Conservation (phyloP, 805 yeast genomes). For the Cyberlindnera euphorbiiphila region DNA sequence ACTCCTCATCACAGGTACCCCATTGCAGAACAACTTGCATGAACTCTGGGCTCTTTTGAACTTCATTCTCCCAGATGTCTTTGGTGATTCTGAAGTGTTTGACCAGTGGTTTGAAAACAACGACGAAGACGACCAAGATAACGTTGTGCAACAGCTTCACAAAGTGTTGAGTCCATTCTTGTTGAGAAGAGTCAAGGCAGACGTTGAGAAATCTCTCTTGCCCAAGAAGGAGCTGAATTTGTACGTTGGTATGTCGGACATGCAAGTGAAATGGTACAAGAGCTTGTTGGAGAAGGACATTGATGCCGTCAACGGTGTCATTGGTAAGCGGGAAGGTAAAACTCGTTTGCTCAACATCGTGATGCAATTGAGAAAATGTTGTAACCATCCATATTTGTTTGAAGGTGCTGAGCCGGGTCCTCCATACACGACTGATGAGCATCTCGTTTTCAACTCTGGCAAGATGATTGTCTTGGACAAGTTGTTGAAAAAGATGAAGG, state of each 20-base stretch:
- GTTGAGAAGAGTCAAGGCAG: constrained; percentile 84
- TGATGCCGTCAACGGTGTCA: constrained; percentile 93
- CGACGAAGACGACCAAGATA: constrained; percentile 63
- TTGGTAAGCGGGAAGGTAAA: constrained; percentile 91
- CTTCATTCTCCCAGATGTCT: constrained; percentile 89
- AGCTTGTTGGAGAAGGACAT: constrained; percentile 86
- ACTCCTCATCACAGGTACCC: constrained; percentile 90
- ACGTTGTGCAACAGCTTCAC: constrained; percentile 83
- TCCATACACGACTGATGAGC: constrained; percentile 94
- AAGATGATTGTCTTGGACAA: constrained; percentile 88
- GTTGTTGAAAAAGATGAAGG: constrained; percentile 63
- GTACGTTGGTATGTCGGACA: constrained; percentile 91
- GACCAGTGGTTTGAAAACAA: constrained; percentile 85
- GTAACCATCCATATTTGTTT: constrained; percentile 94
- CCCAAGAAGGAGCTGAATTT: constrained; percentile 90
- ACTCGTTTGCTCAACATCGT: constrained; percentile 89
- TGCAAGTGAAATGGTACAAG: constrained; percentile 93
- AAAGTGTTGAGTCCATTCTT: constrained; percentile 84
- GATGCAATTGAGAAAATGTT: constrained; percentile 94
- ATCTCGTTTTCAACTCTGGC: constrained; percentile 83
- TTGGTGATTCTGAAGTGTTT: constrained; percentile 84
- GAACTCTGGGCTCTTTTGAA: constrained; percentile 95
- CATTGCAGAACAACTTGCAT: constrained; percentile 89
- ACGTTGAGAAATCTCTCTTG: constrained; percentile 84
- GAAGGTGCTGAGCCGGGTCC: constrained; percentile 99